Evolutionary conservation across 148 eudicot genomes (phyloP).

Genomic region (Beta vulgaris): DNA sequence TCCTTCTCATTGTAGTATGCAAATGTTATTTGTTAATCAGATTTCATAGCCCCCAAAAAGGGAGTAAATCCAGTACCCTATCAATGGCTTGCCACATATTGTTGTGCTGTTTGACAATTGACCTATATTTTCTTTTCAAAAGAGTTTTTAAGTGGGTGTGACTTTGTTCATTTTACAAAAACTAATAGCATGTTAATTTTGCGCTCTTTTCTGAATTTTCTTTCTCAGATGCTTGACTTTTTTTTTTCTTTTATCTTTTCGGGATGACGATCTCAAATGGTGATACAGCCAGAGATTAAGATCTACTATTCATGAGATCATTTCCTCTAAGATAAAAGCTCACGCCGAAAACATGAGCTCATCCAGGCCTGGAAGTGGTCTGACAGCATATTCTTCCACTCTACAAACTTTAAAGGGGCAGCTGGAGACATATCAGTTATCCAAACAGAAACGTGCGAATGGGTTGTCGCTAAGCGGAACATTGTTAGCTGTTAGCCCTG

Average conservation of each 20-base stretch:
- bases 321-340: slow-evolving; percentile 71
- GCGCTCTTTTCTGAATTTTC: background rate
- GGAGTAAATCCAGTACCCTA: background rate
- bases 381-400: slow-evolving; percentile 53
- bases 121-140: background rate
- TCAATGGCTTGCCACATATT: background rate
- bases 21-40: background rate
- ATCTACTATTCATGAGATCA: slow-evolving; percentile 85
- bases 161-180: background rate
- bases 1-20: background rate
- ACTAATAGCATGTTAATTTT: background rate
- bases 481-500: slow-evolving; percentile 85
- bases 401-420: slow-evolving; percentile 78
- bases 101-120: background rate
- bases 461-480: slow-evolving; percentile 65
- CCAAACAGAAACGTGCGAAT: slow-evolving; percentile 73
- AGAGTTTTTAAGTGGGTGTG: background rate
- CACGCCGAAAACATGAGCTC: slow-evolving; percentile 61
- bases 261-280: slow-evolving; percentile 13
- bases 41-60: too few species aligned
- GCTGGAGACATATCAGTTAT: slow-evolving; percentile 59
- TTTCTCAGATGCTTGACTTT: slow-evolving; percentile 14
- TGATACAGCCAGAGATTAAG: slow-evolving; percentile 93
- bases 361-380: slow-evolving; percentile 54
- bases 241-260: slow-evolving; percentile 11